Evolutionary conservation across 768 basidiomycete genomes (phyloP), one percentile per base, ranked within the genome.

Genomic region (Cyathus striatus): DNA sequence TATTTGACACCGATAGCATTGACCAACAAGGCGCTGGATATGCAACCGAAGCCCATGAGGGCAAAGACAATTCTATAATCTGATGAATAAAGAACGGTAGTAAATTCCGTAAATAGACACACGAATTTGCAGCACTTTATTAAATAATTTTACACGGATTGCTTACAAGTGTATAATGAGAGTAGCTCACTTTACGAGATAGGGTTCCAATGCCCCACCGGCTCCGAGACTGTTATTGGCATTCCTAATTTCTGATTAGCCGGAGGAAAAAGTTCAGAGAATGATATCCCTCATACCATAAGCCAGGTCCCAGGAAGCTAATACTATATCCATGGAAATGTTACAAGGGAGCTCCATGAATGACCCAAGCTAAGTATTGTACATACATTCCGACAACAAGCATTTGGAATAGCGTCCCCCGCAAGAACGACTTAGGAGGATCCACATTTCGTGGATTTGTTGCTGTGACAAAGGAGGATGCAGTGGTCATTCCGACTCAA

Each of bases 61-160:
- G 45, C 48, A 25, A 55, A 53, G 3, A 53, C 45, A 17, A 49
- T 50, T 10, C 47, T 47, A 5, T n/a, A n/a, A n/a, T n/a, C n/a
- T n/a, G n/a, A n/a, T n/a, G n/a, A n/a, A 32, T 32, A 32, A 32
- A 32, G 30, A 16, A 32, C 4, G n/a, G 27, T 30, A 30, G 27
- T 9, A 30, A n/a, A 30, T 30, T 30, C 9, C n/a, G 27, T 9
- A n/a, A 37, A n/a, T 14, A 6, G 16, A 42, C 48, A 23, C 32
- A 49, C 48, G 48, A 46, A 27, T 49, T 46, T 22, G 30, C 44
- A 40, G 48, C 48, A n/a, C 22, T 27, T 10, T n/a, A 37, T 37
- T 32, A 20, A n/a, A 10, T 14, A 37, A n/a, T n/a, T 37, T 14
- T n/a, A 10, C 20, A 37, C 21, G 14, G 21, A 7, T 14, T 3